Conservation (phyloP, 176 grass and related monocot genomes). For the Pharus latifolius region DNA sequence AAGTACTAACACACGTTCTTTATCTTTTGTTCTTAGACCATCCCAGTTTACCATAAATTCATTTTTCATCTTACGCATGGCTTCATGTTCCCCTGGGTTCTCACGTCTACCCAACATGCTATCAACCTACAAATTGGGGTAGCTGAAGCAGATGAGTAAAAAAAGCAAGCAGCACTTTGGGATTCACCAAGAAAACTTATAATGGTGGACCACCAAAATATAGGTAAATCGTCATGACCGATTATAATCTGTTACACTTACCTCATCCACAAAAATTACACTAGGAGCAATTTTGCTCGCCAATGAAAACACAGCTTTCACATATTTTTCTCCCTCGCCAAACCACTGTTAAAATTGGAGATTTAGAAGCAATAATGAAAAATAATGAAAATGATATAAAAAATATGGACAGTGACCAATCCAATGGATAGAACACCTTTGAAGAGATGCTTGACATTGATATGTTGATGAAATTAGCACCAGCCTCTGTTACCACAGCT, state of each 20-base stretch:
- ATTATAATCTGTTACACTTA: slow-evolving; percentile 17
- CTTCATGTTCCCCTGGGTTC: slow-evolving; percentile 98
- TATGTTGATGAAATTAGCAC: slow-evolving; percentile 98
- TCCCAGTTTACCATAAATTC: slow-evolving; percentile 99
- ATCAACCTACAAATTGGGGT: slow-evolving; percentile 59
- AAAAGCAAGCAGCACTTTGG: not conserved
- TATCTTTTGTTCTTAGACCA: slow-evolving; percentile 87
- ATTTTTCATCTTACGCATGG: slow-evolving; percentile 99
- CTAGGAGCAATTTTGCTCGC: slow-evolving; percentile 96
- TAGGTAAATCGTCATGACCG: not conserved
- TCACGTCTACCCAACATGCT: slow-evolving; percentile 94
- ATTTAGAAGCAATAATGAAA: slow-evolving; percentile 22
- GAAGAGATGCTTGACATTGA: slow-evolving; percentile 99
- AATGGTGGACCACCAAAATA: not conserved
- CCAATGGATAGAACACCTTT: slow-evolving; percentile 42
- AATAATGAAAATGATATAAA: not conserved
- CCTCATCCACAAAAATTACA: slow-evolving; percentile 96
- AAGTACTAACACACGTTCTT: slow-evolving; percentile 91
- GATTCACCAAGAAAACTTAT: not conserved
- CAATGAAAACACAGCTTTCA: slow-evolving; percentile 91
- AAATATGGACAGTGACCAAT: not conserved
- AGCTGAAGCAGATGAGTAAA: not conserved
- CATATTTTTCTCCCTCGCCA: slow-evolving; percentile 97
- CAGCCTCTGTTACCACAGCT: slow-evolving; percentile 94
- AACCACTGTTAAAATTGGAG: slow-evolving; percentile 66